Percentiles rank a stretch among this genome's conserved stretches.
These are phyloP conservation scores for Cordyceps cateniannulata DNA, from an alignment of 2,329 filamentous ascomycete species.

Conservation along the genomic window DNA sequence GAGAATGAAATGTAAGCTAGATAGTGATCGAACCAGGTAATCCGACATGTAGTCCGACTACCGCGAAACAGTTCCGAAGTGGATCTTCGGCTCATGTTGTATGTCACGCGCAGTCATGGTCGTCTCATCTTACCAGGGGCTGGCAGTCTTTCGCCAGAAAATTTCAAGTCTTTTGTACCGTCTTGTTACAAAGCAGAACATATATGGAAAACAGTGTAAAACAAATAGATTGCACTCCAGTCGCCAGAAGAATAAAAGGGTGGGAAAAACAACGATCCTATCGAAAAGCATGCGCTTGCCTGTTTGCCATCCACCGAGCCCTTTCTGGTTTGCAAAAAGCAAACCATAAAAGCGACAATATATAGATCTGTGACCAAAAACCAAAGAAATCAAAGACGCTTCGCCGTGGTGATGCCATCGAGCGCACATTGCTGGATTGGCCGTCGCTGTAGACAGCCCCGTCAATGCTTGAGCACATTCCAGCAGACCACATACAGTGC, in stretches of 20 bases:
- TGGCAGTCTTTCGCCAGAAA: not conserved
- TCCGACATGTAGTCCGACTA: not conserved
- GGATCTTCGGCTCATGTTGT: not conserved
- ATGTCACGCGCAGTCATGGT: not conserved
- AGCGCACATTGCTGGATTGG: not conserved
- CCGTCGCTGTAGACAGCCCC: not conserved
- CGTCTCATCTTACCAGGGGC: not conserved
- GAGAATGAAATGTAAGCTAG: not conserved
- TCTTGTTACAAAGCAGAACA: slow-evolving; percentile 6
- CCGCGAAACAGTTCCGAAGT: not conserved
- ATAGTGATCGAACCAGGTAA: not conserved
- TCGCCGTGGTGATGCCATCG: not conserved
- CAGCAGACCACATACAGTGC: not conserved
- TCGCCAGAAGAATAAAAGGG: slow-evolving; percentile 33
- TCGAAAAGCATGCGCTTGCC: slow-evolving; percentile 31
- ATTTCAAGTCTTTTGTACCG: not conserved
- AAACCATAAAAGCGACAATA: slow-evolving; percentile 17
- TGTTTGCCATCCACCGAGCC: slow-evolving; percentile 27
- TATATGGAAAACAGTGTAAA: slow-evolving; percentile 23
- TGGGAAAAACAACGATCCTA: slow-evolving; percentile 29
- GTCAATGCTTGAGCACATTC: not conserved
- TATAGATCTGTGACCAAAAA: slow-evolving; percentile 7
- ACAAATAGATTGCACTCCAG: slow-evolving; percentile 40
- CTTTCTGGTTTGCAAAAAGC: slow-evolving; percentile 23
- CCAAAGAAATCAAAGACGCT: not conserved